Evolutionary conservation across 805 yeast genomes (phyloP).

Genomic region (Ogataea nitratoaversa): DNA sequence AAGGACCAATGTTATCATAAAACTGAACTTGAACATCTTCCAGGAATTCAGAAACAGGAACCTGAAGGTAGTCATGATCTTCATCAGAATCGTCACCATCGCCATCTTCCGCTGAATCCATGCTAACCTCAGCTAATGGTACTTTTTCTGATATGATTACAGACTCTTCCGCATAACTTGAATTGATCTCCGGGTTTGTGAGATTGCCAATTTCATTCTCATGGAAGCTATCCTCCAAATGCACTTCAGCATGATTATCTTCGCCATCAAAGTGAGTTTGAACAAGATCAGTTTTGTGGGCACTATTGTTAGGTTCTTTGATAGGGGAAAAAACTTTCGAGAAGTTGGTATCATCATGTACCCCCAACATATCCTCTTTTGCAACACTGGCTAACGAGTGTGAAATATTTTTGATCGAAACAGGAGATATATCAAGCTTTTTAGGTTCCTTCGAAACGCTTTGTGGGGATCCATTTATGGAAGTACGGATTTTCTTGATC

Average conservation of each 20-base stretch:
- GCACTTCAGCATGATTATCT: no score
- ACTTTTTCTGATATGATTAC: constrained; percentile 25
- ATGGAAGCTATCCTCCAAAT: no score
- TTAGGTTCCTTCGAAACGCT: constrained; percentile 10
- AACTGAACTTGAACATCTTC: constrained; percentile 29
- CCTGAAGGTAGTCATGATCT: constrained; percentile 27
- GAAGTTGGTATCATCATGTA: background rate
- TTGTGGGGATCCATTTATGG: constrained; percentile 19
- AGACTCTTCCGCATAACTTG: constrained; percentile 17
- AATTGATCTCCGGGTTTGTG: constrained; percentile 2
- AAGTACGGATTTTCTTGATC: constrained; percentile 17
- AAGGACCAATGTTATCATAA: constrained; percentile 28
- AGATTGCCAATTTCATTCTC: background rate
- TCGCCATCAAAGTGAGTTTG: background rate
- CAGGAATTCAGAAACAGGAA: constrained; percentile 25
- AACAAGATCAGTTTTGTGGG: background rate
- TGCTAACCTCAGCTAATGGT: constrained; percentile 29
- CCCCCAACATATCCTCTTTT: background rate
- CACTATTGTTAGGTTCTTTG: no score
- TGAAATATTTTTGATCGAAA: background rate
- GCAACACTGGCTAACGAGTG: background rate
- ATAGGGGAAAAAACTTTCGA: no score
- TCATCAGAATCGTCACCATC: constrained; percentile 20
- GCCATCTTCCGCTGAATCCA: constrained; percentile 15
- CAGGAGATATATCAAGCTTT: constrained; percentile 1